A percentile compares a stretch with the other conserved stretches of the same genome.
Conservation (phyloP, 2,329 filamentous ascomycete species). For the Botryotinia globosa region DNA sequence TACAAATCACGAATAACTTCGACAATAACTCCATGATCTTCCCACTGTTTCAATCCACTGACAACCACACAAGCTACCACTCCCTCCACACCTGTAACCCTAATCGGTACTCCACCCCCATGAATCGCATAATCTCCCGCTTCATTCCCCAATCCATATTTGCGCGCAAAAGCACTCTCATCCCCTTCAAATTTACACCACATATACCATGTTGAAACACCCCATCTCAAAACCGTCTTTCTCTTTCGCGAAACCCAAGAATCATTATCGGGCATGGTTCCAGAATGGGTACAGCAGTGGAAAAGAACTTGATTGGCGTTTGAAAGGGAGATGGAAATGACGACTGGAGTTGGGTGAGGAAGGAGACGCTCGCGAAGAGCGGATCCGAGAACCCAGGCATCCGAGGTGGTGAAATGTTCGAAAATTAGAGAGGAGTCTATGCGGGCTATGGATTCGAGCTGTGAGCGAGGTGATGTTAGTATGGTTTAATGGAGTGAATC, state of each 20-base stretch:
- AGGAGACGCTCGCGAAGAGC: slow-evolving; percentile 62
- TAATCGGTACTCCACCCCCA: slow-evolving; percentile 71
- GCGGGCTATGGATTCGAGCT: slow-evolving; percentile 37
- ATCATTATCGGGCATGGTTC: slow-evolving; percentile 69
- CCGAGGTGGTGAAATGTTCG: slow-evolving; percentile 56
- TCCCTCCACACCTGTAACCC: slow-evolving; percentile 71
- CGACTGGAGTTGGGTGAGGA: slow-evolving; percentile 51
- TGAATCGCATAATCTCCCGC: slow-evolving; percentile 69
- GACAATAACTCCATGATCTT: slow-evolving; percentile 74
- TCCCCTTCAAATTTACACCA: slow-evolving; percentile 63
- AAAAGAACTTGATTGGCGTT: slow-evolving; percentile 62
- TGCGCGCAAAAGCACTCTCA: slow-evolving; percentile 61
- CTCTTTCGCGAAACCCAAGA: slow-evolving; percentile 69
- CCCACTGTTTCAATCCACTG: slow-evolving; percentile 70
- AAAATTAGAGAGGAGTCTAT: slow-evolving; percentile 37
- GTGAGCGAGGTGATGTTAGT: background rate
- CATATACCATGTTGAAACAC: slow-evolving; percentile 68
- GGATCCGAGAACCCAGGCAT: slow-evolving; percentile 64
- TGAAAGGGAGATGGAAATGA: slow-evolving; percentile 64
- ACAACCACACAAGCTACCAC: slow-evolving; percentile 73
- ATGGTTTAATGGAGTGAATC: background rate
- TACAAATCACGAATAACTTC: slow-evolving; percentile 45
- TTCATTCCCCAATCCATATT: slow-evolving; percentile 59
- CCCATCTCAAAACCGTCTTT: slow-evolving; percentile 69
- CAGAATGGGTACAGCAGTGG: slow-evolving; percentile 64